Evolutionary conservation across 2,329 filamentous ascomycete genomes (phyloP).

Genomic region (Atkinsonella hypoxylon): DNA sequence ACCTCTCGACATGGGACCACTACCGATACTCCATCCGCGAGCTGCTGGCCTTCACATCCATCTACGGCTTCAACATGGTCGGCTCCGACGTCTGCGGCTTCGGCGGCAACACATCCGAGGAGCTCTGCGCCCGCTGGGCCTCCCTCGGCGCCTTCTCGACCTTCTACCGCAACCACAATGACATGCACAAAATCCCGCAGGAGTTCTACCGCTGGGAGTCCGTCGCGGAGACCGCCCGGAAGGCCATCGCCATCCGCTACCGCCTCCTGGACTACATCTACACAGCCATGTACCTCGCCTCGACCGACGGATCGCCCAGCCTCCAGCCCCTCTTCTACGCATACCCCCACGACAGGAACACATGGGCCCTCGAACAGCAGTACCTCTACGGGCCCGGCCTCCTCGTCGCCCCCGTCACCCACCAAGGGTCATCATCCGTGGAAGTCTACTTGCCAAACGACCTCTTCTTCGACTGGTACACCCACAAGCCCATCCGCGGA

Average conservation of each 20-base stretch:
- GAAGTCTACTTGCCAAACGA: conserved; percentile 36
- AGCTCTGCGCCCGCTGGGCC: conserved; percentile 58
- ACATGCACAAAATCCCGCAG: conserved; percentile 29
- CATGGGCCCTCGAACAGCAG: conserved; percentile 34
- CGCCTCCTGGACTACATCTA: conserved; percentile 73
- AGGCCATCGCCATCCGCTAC: conserved; percentile 62
- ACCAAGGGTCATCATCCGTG: conserved; percentile 31
- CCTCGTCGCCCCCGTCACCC: conserved; percentile 36
- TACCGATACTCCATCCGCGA: conserved; percentile 71
- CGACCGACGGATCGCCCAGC: conserved; percentile 48
- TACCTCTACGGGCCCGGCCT: conserved; percentile 38
- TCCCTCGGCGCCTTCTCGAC: conserved; percentile 57
- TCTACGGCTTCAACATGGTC: conserved; percentile 59
- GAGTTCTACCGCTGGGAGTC: conserved; percentile 59
- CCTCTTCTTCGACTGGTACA: conserved; percentile 42
- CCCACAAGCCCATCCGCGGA: conserved; percentile 30
- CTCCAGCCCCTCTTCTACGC: conserved; percentile 61
- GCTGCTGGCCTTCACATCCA: conserved; percentile 57
- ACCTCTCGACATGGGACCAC: conserved; percentile 56
- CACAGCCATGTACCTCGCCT: conserved; percentile 53
- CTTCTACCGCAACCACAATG: conserved; percentile 61
- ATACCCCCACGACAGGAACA: conserved; percentile 43
- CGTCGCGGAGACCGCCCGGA: conserved; percentile 52
- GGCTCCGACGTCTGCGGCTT: conserved; percentile 72
- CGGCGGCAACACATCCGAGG: conserved; percentile 47